Evolutionary conservation across 345 rosid species (phyloP).

Genomic region (Ricinus communis): DNA sequence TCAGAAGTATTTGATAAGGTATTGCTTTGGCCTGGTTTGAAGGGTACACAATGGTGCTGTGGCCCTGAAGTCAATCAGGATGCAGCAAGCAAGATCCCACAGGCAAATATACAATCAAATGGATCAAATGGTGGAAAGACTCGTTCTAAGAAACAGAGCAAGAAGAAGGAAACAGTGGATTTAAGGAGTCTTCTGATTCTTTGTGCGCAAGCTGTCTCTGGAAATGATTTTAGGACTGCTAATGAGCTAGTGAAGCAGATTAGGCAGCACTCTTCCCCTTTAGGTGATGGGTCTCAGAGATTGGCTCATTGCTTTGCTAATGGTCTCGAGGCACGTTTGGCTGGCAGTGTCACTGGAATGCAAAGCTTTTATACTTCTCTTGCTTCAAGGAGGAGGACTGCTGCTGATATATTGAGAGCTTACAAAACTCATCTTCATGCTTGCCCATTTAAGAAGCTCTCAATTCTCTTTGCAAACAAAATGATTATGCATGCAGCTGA

Average conservation of each 20-base stretch:
- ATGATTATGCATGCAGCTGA: constrained; percentile 48
- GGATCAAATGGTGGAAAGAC: constrained; percentile 46
- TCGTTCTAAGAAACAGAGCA: constrained; percentile 48
- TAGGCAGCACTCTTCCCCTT: constrained; percentile 71
- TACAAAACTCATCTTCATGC: constrained; percentile 69
- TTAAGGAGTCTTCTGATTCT: constrained; percentile 69
- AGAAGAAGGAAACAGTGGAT: constrained; percentile 73
- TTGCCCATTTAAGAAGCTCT: constrained; percentile 77
- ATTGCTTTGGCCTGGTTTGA: constrained; percentile 39
- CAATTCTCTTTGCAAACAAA: constrained; percentile 58
- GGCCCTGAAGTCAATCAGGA: constrained; percentile 1
- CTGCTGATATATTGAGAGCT: constrained; percentile 77
- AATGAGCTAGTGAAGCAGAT: constrained; percentile 76
- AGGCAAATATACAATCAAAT: constrained; percentile 37
- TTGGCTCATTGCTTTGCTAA: constrained; percentile 79
- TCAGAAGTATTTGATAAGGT: constrained; percentile 73
- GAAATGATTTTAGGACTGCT: constrained; percentile 61
- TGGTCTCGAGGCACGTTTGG: constrained; percentile 84
- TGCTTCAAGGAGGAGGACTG: constrained; percentile 57
- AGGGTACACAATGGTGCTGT: constrained; percentile 13
- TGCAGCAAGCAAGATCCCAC: constrained; percentile 17
- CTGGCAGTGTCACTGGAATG: constrained; percentile 47
- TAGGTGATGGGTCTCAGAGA: constrained; percentile 86
- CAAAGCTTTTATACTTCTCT: constrained; percentile 59
- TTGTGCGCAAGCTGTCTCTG: constrained; percentile 89